A percentile compares a stretch with the other conserved stretches of the same genome.
Evolutionary conservation across 192 early-diverging fungal genomes (phyloP).

Genomic region (Funneliformis mosseae): DNA sequence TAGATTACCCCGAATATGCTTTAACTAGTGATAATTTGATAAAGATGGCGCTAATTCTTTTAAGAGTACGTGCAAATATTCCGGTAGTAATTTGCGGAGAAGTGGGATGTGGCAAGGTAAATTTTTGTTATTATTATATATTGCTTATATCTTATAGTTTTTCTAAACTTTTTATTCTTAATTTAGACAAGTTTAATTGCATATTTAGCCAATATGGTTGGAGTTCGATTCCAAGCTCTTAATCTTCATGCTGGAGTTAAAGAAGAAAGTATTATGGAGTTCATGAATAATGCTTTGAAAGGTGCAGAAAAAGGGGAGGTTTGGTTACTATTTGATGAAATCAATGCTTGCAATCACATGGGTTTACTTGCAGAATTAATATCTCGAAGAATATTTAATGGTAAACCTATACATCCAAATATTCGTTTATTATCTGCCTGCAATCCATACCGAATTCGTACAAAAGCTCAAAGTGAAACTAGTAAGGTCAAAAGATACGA

Average conservation of each 20-base stretch:
- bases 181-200: constrained; percentile 22
- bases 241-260: no score
- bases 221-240: no score
- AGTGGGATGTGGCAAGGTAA: background rate
- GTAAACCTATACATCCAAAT: constrained; percentile 10
- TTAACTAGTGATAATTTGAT: constrained; percentile 14
- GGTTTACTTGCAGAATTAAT: constrained; percentile 19
- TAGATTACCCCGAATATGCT: background rate
- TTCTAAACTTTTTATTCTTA: background rate
- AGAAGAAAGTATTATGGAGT: no score
- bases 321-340: constrained; percentile 27
- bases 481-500: background rate
- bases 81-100: constrained; percentile 27
- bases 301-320: background rate
- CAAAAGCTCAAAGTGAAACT: background rate
- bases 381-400: background rate
- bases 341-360: constrained; percentile 19
- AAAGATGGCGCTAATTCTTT: constrained; percentile 25
- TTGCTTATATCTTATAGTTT: background rate
- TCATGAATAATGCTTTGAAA: no score
- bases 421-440: constrained; percentile 8
- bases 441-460: no score
- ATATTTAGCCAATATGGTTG: background rate
- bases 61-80: background rate
- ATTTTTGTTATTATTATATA: background rate